Evolutionary conservation across 345 rosid species (phyloP).

Genomic region (Linum lewisii): DNA sequence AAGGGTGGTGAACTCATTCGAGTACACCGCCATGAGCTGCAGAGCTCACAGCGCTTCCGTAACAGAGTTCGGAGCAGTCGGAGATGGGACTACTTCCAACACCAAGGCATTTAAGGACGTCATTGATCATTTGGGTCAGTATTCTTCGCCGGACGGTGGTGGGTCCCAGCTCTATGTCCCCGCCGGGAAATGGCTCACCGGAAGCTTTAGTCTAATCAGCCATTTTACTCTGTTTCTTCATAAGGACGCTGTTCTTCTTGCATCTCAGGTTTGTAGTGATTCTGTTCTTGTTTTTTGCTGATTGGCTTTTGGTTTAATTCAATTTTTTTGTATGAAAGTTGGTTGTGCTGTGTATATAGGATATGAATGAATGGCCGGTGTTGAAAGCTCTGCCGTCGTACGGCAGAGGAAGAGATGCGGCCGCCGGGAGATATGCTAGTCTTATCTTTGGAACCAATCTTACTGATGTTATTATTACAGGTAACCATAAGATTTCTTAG

Average conservation of each 20-base stretch:
- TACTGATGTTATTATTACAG: slow-evolving; percentile 75
- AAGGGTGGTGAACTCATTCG: slow-evolving; percentile 27
- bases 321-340: not conserved
- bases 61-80: slow-evolving; percentile 83
- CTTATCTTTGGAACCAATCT: slow-evolving; percentile 80
- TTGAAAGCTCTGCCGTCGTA: slow-evolving; percentile 76
- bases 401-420: slow-evolving; percentile 88
- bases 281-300: not conserved
- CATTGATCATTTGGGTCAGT: slow-evolving; percentile 41
- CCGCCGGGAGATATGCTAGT: slow-evolving; percentile 74
- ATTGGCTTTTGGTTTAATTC: too few relatives aligned
- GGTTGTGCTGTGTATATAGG: slow-evolving; percentile 20
- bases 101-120: slow-evolving; percentile 77
- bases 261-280: slow-evolving; percentile 49
- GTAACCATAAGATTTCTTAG: too few relatives aligned
- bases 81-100: slow-evolving; percentile 71
- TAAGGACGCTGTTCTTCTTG: slow-evolving; percentile 71
- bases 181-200: slow-evolving; percentile 79
- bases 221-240: slow-evolving; percentile 88
- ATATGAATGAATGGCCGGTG: slow-evolving; percentile 57
- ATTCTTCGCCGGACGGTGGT: slow-evolving; percentile 52
- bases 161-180: slow-evolving; percentile 78
- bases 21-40: slow-evolving; percentile 69
- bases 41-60: slow-evolving; percentile 69
- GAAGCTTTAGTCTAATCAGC: slow-evolving; percentile 66